phyloP scores from a whole-genome alignment of 164 flowering plant species.

The Vitis vinifera region ASM3070453v1 NC_081806.1:4292501-4293000 shows the following conservation, averaged over 20 bases:
- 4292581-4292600: slow-evolving; percentile 55
- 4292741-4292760: slow-evolving; percentile 49
- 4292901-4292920: slow-evolving; percentile 68
- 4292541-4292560: slow-evolving; percentile 69
- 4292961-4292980: slow-evolving; percentile 64
- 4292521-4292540: slow-evolving; percentile 51
- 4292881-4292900: slow-evolving; percentile 58
- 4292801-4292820: slow-evolving; percentile 47
- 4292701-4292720: slow-evolving; percentile 67
- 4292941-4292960: slow-evolving; percentile 69
- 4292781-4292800: slow-evolving; percentile 72
- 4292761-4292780: slow-evolving; percentile 49
- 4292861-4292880: slow-evolving; percentile 77
- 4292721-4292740: slow-evolving; percentile 78
- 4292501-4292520: slow-evolving; percentile 61
- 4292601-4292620: slow-evolving; percentile 47
- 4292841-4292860: slow-evolving; percentile 69
- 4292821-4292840: slow-evolving; percentile 54
- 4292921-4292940: slow-evolving; percentile 66
- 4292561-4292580: slow-evolving; percentile 57
- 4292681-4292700: slow-evolving; percentile 61
- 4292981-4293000: slow-evolving; percentile 61
- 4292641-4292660: slow-evolving; percentile 72
- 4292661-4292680: slow-evolving; percentile 49
- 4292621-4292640: slow-evolving; percentile 61